These are phyloP conservation scores for Jacaranda mimosifolia DNA, from an alignment of 257 asterid genomes.

Conservation along the genomic window DNA sequence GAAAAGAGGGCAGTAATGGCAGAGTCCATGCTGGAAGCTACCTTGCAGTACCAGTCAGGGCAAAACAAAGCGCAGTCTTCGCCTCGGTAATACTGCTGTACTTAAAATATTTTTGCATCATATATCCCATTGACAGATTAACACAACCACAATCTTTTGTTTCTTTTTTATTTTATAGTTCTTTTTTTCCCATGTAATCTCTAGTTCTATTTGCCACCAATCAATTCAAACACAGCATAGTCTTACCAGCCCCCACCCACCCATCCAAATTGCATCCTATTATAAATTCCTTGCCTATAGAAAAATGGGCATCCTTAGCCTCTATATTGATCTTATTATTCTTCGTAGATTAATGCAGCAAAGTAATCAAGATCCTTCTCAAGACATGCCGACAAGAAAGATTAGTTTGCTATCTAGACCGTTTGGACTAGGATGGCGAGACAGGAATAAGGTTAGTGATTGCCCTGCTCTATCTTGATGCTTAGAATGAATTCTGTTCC, in stretches of 20 bases:
- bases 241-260: too few relatives aligned
- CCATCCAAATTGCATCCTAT: background rate
- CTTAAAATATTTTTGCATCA: background rate
- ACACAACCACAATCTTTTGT: too few relatives aligned
- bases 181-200: too few relatives aligned
- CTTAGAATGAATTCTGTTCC: background rate
- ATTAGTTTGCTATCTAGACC: constrained; percentile 82
- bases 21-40: constrained; percentile 96
- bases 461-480: background rate
- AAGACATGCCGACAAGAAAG: constrained; percentile 71
- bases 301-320: background rate
- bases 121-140: background rate
- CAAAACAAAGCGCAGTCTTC: constrained; percentile 81
- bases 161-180: too few relatives aligned
- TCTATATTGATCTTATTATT: constrained; percentile 5
- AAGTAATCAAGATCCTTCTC: constrained; percentile 66
- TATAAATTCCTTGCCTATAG: background rate
- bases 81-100: constrained; percentile 62
- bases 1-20: constrained; percentile 94
- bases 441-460: constrained; percentile 73
- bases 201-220: too few relatives aligned
- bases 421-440: constrained; percentile 84
- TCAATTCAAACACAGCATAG: too few relatives aligned
- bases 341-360: constrained; percentile 68
- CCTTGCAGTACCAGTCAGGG: constrained; percentile 92